Percentiles rank a stretch among this genome's conserved stretches.
These are phyloP conservation scores for Lactarius akahatsu DNA, from an alignment of 768 basidiomycete genomes.

Conservation along the genomic window DNA sequence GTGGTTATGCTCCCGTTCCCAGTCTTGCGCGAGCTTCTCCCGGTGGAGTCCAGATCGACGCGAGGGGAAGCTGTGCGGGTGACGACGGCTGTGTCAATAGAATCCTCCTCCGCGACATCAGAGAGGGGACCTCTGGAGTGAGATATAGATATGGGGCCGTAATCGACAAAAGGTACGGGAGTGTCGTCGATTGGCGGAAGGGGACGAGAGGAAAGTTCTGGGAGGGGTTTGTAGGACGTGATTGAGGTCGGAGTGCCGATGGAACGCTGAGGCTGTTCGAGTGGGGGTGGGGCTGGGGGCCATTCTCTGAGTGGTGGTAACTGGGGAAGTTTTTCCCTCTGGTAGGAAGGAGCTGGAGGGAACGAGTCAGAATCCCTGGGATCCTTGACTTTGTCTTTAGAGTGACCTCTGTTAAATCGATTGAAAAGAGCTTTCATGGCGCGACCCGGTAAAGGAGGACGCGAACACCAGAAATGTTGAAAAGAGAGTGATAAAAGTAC, in stretches of 20 bases:
- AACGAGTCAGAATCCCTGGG: slow-evolving; percentile 37
- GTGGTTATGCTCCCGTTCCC: slow-evolving; percentile 39
- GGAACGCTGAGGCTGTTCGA: slow-evolving; percentile 30
- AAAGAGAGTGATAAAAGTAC: slow-evolving; percentile 29
- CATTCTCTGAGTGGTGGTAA: slow-evolving; percentile 64
- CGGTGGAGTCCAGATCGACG: slow-evolving; percentile 37
- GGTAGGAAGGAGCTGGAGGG: slow-evolving; percentile 28
- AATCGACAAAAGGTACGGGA: slow-evolving; percentile 37
- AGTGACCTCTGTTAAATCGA: slow-evolving; percentile 63
- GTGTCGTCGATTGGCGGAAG: slow-evolving; percentile 50
- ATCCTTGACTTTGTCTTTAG: slow-evolving; percentile 62
- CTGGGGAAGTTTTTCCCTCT: slow-evolving; percentile 60
- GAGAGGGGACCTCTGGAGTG: slow-evolving; percentile 31
- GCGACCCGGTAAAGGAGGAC: slow-evolving; percentile 6
- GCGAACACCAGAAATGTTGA: slow-evolving; percentile 25
- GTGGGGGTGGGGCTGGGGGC: slow-evolving; percentile 55
- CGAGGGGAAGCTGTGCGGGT: slow-evolving; percentile 28
- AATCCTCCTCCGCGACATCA: slow-evolving; percentile 27
- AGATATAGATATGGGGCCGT: slow-evolving; percentile 26
- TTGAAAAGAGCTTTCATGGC: slow-evolving; percentile 84
- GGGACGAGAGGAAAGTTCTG: slow-evolving; percentile 56
- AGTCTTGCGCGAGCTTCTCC: slow-evolving; percentile 42
- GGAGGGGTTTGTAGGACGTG: slow-evolving; percentile 66
- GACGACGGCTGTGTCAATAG: slow-evolving; percentile 24
- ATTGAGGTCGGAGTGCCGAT: slow-evolving; percentile 39